Conservation (phyloP, 2,329 filamentous ascomycete species). For the Cordyceps cateniannulata region DNA sequence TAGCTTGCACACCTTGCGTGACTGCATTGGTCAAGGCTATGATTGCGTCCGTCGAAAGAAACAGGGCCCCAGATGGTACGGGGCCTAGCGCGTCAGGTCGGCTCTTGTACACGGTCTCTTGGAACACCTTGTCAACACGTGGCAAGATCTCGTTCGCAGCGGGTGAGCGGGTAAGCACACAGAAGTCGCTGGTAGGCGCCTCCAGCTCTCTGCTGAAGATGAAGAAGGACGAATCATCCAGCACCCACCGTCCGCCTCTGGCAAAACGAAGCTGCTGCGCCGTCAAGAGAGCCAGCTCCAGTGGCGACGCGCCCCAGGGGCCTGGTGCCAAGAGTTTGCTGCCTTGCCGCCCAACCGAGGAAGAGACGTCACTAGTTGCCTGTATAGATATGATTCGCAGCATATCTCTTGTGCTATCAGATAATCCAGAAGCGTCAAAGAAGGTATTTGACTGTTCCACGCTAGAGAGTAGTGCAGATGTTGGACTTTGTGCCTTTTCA, state of each 20-base stretch:
- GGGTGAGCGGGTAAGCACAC: background rate
- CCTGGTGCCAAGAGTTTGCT: background rate
- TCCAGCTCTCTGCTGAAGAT: background rate
- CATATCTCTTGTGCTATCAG: background rate
- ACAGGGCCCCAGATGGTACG: background rate
- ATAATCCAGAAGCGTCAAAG: background rate
- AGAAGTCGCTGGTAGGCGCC: background rate
- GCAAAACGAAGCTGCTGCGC: slow-evolving; percentile 1
- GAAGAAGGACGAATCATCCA: background rate
- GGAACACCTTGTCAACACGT: background rate
- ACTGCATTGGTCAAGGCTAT: background rate
- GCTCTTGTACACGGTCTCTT: background rate
- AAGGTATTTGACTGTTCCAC: background rate
- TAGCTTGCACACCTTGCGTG: background rate
- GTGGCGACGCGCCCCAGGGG: slow-evolving; percentile 4
- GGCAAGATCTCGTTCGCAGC: background rate
- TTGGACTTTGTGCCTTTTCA: background rate
- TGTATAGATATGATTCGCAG: slow-evolving; percentile 1
- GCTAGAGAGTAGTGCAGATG: background rate
- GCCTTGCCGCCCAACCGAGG: background rate
- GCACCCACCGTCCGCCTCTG: background rate
- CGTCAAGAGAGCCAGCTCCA: background rate
- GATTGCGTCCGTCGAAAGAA: background rate
- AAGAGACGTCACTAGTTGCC: background rate
- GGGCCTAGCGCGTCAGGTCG: background rate